A percentile compares a stretch with the other conserved stretches of the same genome.
phyloP scores from a whole-genome alignment of 1,139 yeast species.

The Candida sp. region DNA sequence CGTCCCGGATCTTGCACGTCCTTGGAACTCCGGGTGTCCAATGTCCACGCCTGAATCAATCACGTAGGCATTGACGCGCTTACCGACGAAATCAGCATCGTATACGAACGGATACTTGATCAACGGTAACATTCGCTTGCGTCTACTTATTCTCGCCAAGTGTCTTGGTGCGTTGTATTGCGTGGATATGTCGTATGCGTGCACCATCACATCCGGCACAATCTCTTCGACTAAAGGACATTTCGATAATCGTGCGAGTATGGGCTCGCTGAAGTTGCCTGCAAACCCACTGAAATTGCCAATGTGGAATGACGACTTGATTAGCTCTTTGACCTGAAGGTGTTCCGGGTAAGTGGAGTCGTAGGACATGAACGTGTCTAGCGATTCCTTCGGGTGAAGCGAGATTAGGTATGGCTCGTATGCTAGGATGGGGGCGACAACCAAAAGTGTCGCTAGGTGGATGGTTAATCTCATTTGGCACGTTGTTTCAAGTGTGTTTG shows the following conservation, averaged over 20 bases:
- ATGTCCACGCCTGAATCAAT: constrained; percentile 74
- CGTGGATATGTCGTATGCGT: constrained; percentile 40
- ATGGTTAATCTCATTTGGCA: background rate
- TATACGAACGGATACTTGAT: constrained; percentile 27
- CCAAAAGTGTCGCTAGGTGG: background rate
- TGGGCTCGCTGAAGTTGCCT: constrained; percentile 56
- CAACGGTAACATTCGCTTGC: constrained; percentile 29
- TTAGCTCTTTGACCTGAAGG: constrained; percentile 43
- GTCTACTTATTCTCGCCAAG: constrained; percentile 63
- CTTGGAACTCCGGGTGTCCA: constrained; percentile 67
- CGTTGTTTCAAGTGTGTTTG: background rate
- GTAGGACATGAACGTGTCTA: constrained; percentile 42
- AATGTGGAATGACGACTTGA: constrained; percentile 52
- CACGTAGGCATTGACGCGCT: constrained; percentile 72
- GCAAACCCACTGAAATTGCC: constrained; percentile 69
- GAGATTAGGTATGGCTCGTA: constrained; percentile 24
- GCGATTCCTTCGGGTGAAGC: constrained; percentile 27
- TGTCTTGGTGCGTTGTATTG: constrained; percentile 69
- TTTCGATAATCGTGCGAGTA: constrained; percentile 47
- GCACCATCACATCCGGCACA: constrained; percentile 58
- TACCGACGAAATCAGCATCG: constrained; percentile 24
- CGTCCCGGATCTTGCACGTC: constrained; percentile 58
- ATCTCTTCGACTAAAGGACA: constrained; percentile 59
- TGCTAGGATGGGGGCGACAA: background rate
- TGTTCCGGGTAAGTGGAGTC: constrained; percentile 36